Base-by-base conservation (phyloP, 768 basidiomycete genomes). In the Phanerodontia chrysosporium region DNA sequence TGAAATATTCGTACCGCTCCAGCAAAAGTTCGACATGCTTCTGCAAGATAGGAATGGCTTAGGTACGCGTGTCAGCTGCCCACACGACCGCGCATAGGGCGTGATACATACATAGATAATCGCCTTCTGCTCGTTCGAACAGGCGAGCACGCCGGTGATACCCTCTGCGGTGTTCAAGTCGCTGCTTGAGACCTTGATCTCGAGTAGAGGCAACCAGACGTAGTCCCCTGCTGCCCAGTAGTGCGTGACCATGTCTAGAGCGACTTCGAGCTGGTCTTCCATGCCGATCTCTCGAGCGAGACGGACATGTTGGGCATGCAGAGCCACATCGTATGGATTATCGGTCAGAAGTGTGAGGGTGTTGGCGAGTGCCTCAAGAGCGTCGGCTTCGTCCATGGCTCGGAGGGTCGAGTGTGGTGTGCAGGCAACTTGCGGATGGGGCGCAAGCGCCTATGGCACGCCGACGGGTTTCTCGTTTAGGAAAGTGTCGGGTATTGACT, bases 1-100 rank as follows among this genome's bases (percentile, higher is more conserved):
- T 49, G 58, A 76, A 71, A 62, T 73, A 67, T 18, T 73, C 68
- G 57, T 78, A 70, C 24, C 72, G 69, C 35, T 76, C 77, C 45
- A 73, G 65, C 28, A 90, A 67, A 60, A 91, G 86, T 32, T 86
- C 75, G 36, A 89, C 65, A 71, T 93, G 91, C 60, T 77, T 82
- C 67, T 81, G 78, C 48, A 94, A 78, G 49, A 93, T 72, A 1
- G 87, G 81, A 35, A 94, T 86, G n/a, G 90, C 91, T 93, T 7
- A 52, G 10, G n/a, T 28, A 30, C n/a, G 21, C 12, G 42, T 6
- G 30, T 56, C 14, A 56, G 45, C 22, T 4, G 39, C 39, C 28
- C 8, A 30, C 16, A n/a, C 24, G 4, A 22, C 28, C 1, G 28
- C 14, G 45, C 44, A 28, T 21, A 39, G 32, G 44, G 55, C 32